phyloP scores from a whole-genome alignment of 768 basidiomycete species.

The Hemileccinum impolitum region DNA sequence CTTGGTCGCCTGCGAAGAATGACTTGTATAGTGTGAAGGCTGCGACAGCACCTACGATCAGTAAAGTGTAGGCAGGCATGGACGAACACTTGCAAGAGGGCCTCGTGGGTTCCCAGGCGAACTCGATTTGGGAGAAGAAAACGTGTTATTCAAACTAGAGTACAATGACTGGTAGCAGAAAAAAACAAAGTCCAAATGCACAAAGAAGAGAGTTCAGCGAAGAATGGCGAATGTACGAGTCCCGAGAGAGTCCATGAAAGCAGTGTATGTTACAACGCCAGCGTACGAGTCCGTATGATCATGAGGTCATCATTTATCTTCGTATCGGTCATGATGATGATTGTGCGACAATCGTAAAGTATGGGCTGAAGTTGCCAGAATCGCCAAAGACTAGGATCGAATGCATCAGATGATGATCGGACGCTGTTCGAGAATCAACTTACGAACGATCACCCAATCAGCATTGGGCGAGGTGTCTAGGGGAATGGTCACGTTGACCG shows the following conservation, averaged over 20 bases:
- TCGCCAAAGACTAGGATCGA: constrained; percentile 47
- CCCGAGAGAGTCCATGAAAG: constrained; percentile 2
- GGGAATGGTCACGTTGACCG: constrained; percentile 40
- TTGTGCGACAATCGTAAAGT: constrained; percentile 40
- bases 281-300: neutral
- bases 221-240: neutral
- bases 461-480: constrained; percentile 31
- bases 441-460: constrained; percentile 44
- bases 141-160: too few relatives aligned
- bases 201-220: too few relatives aligned
- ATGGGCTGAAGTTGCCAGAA: constrained; percentile 46
- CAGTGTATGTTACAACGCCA: neutral
- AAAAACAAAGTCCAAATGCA: too few relatives aligned
- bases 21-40: constrained; percentile 12
- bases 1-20: constrained; percentile 4
- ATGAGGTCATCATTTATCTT: constrained; percentile 11
- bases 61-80: constrained; percentile 10
- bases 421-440: constrained; percentile 18
- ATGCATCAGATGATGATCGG: neutral
- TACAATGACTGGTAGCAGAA: too few relatives aligned
- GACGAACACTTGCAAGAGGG: too few relatives aligned
- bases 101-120: too few relatives aligned
- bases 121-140: too few relatives aligned
- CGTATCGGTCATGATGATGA: constrained; percentile 18
- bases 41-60: constrained; percentile 8